These are phyloP conservation scores for Phytophthora hibernalis DNA, from an alignment of 352 stramenopile genomes.

Conservation along the genomic window DNA sequence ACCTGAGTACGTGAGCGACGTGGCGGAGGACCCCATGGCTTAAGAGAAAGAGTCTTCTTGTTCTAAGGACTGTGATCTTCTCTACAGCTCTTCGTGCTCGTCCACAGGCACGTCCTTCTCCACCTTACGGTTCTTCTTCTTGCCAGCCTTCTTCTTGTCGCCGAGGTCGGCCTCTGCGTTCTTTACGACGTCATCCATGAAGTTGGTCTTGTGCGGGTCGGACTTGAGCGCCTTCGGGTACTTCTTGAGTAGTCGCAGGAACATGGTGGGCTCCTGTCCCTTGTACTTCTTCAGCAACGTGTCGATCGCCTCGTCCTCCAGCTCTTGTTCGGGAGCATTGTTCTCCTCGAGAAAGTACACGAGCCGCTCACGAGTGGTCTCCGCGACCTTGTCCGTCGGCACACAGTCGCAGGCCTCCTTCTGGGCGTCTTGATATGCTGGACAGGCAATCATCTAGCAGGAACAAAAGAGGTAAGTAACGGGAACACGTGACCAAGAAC, in stretches of 20 bases:
- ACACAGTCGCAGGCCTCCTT: conserved; percentile 79
- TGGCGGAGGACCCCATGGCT: conserved; percentile 37
- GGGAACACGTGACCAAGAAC: neutral
- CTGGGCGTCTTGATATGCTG: conserved; percentile 70
- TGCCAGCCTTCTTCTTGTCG: conserved; percentile 27
- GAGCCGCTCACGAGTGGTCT: conserved; percentile 53
- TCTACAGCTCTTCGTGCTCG: conserved; percentile 46
- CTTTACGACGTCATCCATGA: conserved; percentile 65
- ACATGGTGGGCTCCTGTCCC: conserved; percentile 66
- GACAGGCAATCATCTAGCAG: conserved; percentile 68
- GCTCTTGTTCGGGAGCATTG: conserved; percentile 47
- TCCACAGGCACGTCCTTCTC: conserved; percentile 38
- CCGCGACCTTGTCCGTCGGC: conserved; percentile 25
- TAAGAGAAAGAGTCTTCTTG: conserved; percentile 10
- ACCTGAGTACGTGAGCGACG: conserved; percentile 83
- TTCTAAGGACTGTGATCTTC: conserved; percentile 9
- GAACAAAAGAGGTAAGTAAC: neutral
- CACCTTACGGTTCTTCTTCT: conserved; percentile 22
- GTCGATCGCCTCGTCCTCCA: conserved; percentile 49
- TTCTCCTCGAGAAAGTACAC: conserved; percentile 63
- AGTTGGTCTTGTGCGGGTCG: conserved; percentile 55
- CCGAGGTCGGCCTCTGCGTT: conserved; percentile 13
- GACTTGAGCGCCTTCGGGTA: conserved; percentile 64
- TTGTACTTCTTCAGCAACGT: conserved; percentile 73
- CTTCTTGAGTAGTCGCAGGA: conserved; percentile 63